Percentiles rank a stretch among this genome's conserved stretches.
Evolutionary conservation across 352 stramenopile species (phyloP).

Genomic region (Globisporangium apiculatum): DNA sequence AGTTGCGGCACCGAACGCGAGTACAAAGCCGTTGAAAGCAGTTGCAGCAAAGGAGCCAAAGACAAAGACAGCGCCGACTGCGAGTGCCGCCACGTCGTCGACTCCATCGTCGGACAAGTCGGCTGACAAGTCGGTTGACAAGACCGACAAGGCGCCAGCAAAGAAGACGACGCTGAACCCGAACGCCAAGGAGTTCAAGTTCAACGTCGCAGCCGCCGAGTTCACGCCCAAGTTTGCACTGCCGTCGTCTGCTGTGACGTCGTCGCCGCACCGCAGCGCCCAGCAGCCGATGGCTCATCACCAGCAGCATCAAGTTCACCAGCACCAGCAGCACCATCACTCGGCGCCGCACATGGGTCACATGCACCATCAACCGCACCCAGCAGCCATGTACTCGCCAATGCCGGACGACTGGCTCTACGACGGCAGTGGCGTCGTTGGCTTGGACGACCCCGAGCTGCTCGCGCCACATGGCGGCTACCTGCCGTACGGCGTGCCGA

Average conservation of each 20-base stretch:
- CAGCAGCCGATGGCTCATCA: constrained; percentile 5
- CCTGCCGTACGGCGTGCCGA: constrained; percentile 59
- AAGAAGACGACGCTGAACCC: constrained; percentile 76
- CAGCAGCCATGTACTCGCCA: constrained; percentile 39
- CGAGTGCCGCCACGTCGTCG: background rate
- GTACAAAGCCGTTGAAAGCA: constrained; percentile 9
- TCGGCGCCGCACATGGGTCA: constrained; percentile 10
- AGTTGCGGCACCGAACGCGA: background rate
- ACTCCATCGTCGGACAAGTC: constrained; percentile 1
- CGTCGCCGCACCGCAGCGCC: constrained; percentile 41
- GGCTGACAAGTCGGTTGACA: constrained; percentile 1
- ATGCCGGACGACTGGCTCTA: constrained; percentile 77
- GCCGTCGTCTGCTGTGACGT: constrained; percentile 14
- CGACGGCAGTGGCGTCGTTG: constrained; percentile 21
- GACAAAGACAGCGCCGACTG: background rate
- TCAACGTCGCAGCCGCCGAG: constrained; percentile 45
- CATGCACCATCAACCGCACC: constrained; percentile 24
- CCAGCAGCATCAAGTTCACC: constrained; percentile 17
- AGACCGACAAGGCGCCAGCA: constrained; percentile 11
- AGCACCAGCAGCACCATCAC: constrained; percentile 8
- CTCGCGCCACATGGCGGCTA: constrained; percentile 40
- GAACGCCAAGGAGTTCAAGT: constrained; percentile 85
- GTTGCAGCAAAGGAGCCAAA: constrained; percentile 2
- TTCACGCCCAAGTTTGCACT: constrained; percentile 66
- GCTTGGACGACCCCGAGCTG: constrained; percentile 44